Base-by-base conservation (phyloP, 2,329 filamentous ascomycete genomes). In the Aphanoascus verrucosus region DNA sequence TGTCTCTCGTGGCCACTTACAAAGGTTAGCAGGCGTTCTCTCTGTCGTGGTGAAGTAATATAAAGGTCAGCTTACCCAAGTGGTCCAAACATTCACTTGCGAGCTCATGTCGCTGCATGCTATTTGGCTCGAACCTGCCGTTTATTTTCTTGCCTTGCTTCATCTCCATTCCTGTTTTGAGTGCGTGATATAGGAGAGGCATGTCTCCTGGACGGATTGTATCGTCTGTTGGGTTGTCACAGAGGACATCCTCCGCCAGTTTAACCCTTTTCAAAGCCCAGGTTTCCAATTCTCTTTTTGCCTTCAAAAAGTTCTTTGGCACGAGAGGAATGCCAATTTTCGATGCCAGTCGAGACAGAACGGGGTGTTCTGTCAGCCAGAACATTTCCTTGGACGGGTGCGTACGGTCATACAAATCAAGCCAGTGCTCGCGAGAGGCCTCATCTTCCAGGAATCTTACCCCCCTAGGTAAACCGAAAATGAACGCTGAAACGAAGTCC, bases 401-500 rank as follows among this genome's bases (percentile, higher is more conserved):
- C 1, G 50, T 52, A 32, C 35, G 44, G 31, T 66, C 77, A 66
- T 88, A 89, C 20, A 84, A 69, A 9, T 73, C 69, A 2, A 87
- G 70, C 74, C 84, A 86, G 55, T 79, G 72, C 15, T 74, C 69
- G 35, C 82, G 74, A 55, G 77, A 72, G 0, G 70, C 62, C 9
- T 72, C 67, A 15, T 82, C 64, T 7, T 74, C 64, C 1, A 86
- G 65, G 55, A 85, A 82, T 52, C 80, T 76, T 7, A 82, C 78
- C 45, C 76, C 68, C 52, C 75, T 72, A 3, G 67, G 60, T 5
- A 84, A 64, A 1, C 86, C 85, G 59, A 88, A 88, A 40, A 85
- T 74, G 63, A 85, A 87, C 0, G 77, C 75, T 0, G 83, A 79
- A 17, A 87, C 81, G 57, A 86, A 79, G 64, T 89, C 86, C 82